Percentiles rank a stretch among this genome's conserved stretches.
Evolutionary conservation across 2,329 filamentous ascomycete genomes (phyloP).

Genomic region (Salinomyces thailandicus): DNA sequence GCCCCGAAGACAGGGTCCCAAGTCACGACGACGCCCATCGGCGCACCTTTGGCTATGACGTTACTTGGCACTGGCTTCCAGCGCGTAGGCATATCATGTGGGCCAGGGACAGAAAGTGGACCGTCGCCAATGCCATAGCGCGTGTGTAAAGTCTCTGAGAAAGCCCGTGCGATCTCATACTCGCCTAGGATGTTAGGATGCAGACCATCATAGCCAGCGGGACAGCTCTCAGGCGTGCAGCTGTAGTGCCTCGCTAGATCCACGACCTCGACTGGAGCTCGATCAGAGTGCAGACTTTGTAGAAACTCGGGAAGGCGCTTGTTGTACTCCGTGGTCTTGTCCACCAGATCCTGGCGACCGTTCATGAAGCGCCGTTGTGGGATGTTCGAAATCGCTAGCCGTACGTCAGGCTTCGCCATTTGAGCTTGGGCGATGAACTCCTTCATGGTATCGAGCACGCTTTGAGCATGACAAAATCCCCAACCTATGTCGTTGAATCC

Average conservation of each 20-base stretch:
- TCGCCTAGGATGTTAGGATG: conserved; percentile 35
- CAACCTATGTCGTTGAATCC: conserved; percentile 14
- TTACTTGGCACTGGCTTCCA: not conserved
- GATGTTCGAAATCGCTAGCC: not conserved
- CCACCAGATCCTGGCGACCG: not conserved
- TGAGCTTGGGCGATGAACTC: not conserved
- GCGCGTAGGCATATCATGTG: not conserved
- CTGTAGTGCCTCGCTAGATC: conserved; percentile 9
- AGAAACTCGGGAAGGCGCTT: not conserved
- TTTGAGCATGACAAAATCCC: conserved; percentile 9
- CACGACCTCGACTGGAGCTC: not conserved
- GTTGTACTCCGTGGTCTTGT: not conserved
- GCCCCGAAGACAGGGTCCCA: not conserved
- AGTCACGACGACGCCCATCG: not conserved
- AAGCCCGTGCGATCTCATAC: conserved; percentile 34
- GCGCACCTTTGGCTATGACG: not conserved
- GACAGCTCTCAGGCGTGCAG: conserved; percentile 23
- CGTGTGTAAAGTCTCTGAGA: conserved; percentile 22
- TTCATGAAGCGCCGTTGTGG: not conserved
- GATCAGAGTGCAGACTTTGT: not conserved
- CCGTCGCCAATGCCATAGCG: not conserved
- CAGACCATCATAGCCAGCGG: conserved; percentile 31
- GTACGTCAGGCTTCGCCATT: not conserved
- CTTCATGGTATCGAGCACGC: conserved; percentile 17
- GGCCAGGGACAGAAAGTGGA: not conserved